Evolutionary conservation across 1,284 basidiomycete genomes (phyloP), one percentile per base, ranked within the genome.

Genomic region (Cryptococcus sp.): DNA sequence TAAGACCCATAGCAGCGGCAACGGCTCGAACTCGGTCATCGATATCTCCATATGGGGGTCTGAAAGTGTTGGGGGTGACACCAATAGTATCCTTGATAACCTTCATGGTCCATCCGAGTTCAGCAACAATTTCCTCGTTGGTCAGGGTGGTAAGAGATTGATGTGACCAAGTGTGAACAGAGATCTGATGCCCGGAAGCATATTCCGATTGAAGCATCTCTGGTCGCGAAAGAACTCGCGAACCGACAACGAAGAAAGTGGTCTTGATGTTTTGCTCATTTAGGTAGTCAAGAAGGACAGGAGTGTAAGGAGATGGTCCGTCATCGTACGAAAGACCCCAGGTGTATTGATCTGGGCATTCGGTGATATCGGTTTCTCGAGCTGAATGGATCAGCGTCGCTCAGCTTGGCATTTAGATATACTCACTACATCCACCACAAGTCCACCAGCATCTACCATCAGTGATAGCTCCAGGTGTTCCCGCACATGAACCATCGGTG

Each of bases 221-320:
- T 4, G 92, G 88, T 56, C 84, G 82, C 58, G 90, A 87, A 60
- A 95, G 83, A 61, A 88, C 87, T 63, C 93, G 89, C 35, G 90
- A 94, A 53, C 92, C 92, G 23, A 96, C 86, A 48, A 91, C 85
- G 79, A 95, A 97, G 82, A 97, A 96, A 3, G 93, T 96, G 4
- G 91, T 84, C 30, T 78, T 80, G 63, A 95, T 69, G 54, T 85
- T 76, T 70, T 88, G 81, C 62, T 83, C 72, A 49, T 81, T 72
- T 52, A 97, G 64, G 50, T 67, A 69, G 55, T 73, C 57, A 47
- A 66, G 60, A 31, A 73, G 57, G 51, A 67, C 79, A n/a, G 89
- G 83, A 1, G 90, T 94, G 76, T 88, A 90, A 23, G 82, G 83
- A 50, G 83, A 84, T 49, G 93, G 94, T 65, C 74, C 77, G 54